Evolutionary conservation across 257 asterid species (phyloP).

Genomic region (Solanum arcanum): DNA sequence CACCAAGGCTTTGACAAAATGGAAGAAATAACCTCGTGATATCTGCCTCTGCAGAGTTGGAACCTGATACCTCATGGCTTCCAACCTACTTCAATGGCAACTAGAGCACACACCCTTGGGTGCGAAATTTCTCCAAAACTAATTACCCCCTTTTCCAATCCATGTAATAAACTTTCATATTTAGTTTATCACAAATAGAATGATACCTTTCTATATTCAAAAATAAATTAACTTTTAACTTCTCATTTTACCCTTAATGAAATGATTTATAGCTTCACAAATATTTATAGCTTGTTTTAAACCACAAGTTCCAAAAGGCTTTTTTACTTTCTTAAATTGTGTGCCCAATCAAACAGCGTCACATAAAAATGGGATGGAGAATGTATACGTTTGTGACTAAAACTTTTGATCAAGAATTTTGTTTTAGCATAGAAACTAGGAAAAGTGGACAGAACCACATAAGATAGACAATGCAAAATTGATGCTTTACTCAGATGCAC

Average conservation of each 20-base stretch:
- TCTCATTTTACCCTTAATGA: neutral
- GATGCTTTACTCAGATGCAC: neutral
- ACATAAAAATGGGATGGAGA: neutral
- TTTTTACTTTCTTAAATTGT: neutral
- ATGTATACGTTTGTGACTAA: neutral
- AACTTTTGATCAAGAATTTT: neutral
- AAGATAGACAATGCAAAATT: neutral
- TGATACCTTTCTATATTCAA: neutral
- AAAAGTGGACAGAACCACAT: neutral
- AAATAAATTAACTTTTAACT: neutral
- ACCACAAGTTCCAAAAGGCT: neutral
- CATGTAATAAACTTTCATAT: neutral
- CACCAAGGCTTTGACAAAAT: neutral
- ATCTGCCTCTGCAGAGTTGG: neutral
- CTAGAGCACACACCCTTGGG: neutral
- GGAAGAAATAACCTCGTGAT: neutral
- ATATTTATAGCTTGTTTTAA: neutral
- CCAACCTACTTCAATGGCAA: neutral
- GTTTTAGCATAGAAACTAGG: neutral
- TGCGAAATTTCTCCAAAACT: neutral
- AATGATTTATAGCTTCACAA: neutral
- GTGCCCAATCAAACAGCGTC: neutral
- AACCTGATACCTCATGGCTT: neutral
- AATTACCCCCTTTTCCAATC: neutral
- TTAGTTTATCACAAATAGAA: neutral